Evolutionary conservation across 345 rosid genomes (phyloP), one percentile per base, ranked within the genome.

Genomic region (Eucalyptus viminalis): DNA sequence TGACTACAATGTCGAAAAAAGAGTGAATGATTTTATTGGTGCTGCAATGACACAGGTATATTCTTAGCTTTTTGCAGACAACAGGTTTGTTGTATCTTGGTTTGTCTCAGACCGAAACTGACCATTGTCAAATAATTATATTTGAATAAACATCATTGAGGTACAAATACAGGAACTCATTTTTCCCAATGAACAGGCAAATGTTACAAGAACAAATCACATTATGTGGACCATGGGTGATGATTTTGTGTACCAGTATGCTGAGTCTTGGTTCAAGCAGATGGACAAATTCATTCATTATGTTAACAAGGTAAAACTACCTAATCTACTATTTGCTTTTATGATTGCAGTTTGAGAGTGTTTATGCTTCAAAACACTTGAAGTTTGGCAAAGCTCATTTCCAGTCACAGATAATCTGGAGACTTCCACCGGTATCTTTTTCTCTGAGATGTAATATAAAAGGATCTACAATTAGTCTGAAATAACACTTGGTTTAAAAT

Each of bases 151-250:
- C 43, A 34, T 31, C 12, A 14, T 34, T 16, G 44, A 69, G 40
- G 14, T 37, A 25, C 50, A 40, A 2, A 49, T 11, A 44, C 17
- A 27, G 60, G 65, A 14, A 15, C 76, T 49, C 34, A 40, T 47
- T 76, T 51, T 80, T 69, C 43, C 87, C 44, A 44, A 37, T 86
- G 67, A 86, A 31, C 88, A 97, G 98, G 98, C 97, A 69, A 97
- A 94, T 88, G 97, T 97, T 88, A 97, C 93, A 16, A 91, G 97
- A 89, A 95, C 94, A 60, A 95, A 95, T 90, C 98, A 97, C 91
- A 94, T 97, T 49, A 96, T 97, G 99, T 97, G 98, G 99, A 97
- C 99, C 49, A 97, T 97, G 99, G 99, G 99, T 83, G 98, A 96
- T 90, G 99, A 97, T 93, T 97, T 97, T 92, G 93, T 93, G 93